Evolutionary conservation across 371 early-diverging fungal species (phyloP).

Genomic region (Mortierella sp.): DNA sequence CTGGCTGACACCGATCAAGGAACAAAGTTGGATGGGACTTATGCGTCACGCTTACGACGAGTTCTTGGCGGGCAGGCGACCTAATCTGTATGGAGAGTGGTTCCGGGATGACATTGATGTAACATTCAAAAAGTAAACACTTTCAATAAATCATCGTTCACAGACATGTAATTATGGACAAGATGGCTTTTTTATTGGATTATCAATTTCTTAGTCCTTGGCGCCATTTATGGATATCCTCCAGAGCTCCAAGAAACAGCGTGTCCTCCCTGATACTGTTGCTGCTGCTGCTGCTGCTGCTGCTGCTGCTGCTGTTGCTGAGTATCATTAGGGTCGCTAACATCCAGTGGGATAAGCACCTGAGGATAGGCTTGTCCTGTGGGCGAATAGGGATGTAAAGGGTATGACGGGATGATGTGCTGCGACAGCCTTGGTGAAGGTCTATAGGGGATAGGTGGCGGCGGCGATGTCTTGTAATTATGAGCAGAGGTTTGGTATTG

Average conservation of each 20-base stretch:
- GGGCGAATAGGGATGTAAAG: conserved; percentile 38
- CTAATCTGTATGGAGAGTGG: conserved; percentile 43
- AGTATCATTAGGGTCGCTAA: neutral
- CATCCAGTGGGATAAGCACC: conserved; percentile 24
- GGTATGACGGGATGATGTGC: conserved; percentile 25
- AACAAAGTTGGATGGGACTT: conserved; percentile 42
- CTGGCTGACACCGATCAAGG: conserved; percentile 28
- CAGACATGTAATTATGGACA: too few relatives aligned
- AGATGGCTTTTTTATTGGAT: neutral
- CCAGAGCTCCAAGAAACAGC: conserved; percentile 46
- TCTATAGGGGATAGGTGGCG: conserved; percentile 28
- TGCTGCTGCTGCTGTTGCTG: conserved; percentile 20
- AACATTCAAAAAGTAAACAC: conserved; percentile 4
- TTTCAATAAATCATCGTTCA: neutral
- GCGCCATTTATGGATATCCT: conserved; percentile 27
- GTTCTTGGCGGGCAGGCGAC: conserved; percentile 29
- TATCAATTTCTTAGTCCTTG: neutral
- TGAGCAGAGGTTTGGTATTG: neutral
- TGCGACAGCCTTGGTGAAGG: conserved; percentile 28
- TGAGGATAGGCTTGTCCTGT: conserved; percentile 33
- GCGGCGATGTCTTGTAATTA: neutral
- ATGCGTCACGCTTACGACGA: conserved; percentile 28
- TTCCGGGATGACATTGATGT: conserved; percentile 11
- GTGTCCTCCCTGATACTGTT: conserved; percentile 28
- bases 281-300: conserved; percentile 37